A percentile compares a stretch with the other conserved stretches of the same genome.
These are phyloP conservation scores for Raffaelea albimanens DNA, from an alignment of 2,329 filamentous ascomycete genomes.

Conservation along the genomic window DNA sequence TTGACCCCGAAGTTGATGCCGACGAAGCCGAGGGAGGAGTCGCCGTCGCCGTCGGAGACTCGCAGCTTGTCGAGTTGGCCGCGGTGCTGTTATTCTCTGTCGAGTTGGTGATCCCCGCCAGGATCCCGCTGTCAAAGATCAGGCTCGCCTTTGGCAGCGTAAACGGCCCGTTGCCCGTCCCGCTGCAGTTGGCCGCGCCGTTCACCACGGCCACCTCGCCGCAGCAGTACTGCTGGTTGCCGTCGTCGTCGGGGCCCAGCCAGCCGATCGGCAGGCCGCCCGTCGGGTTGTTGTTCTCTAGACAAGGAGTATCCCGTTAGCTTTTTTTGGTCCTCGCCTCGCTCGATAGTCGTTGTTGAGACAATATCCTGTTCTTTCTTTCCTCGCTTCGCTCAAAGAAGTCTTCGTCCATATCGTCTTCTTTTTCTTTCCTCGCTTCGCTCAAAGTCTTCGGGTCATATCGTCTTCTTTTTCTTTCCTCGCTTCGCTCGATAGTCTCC, in stretches of 20 bases:
- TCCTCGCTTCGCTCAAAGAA: no score
- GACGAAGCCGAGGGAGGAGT: background rate
- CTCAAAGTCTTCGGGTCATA: no score
- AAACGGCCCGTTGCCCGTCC: slow-evolving; percentile 2
- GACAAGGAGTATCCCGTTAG: no score
- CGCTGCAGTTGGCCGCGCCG: slow-evolving; percentile 6
- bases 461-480: no score
- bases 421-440: no score
- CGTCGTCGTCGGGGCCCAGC: slow-evolving; percentile 2
- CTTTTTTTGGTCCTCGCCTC: no score
- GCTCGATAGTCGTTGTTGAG: no score
- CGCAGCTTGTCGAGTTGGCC: background rate
- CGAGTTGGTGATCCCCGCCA: slow-evolving; percentile 6
- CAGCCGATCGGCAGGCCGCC: slow-evolving; percentile 4
- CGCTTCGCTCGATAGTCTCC: no score
- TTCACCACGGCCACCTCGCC: background rate
- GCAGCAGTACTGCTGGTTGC: slow-evolving; percentile 8
- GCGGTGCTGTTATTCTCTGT: background rate
- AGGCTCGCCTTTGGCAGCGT: slow-evolving; percentile 3
- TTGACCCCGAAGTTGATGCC: background rate
- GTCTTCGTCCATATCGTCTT: no score
- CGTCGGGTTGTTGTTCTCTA: slow-evolving; percentile 1
- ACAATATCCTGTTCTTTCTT: no score
- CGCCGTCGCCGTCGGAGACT: background rate
- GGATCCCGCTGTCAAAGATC: slow-evolving; percentile 5